A percentile compares a stretch with the other conserved stretches of the same genome.
Conservation (phyloP, 257 asterid species). For the Lycium ferocissimum region DNA sequence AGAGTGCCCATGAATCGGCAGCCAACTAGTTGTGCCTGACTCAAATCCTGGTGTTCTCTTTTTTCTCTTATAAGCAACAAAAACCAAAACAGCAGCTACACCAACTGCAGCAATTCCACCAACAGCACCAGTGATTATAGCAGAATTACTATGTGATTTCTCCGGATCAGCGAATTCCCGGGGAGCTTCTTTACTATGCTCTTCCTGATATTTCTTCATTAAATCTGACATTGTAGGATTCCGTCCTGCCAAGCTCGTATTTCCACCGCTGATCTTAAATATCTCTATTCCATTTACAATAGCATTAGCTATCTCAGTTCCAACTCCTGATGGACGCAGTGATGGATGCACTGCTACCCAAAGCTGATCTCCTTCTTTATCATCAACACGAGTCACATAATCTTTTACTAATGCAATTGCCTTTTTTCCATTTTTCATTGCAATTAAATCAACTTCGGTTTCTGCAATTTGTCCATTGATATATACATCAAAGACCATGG, state of each 20-base stretch:
- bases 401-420: conserved; percentile 59
- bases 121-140: conserved; percentile 69
- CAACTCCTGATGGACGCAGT: neutral
- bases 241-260: conserved; percentile 71
- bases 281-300: conserved; percentile 85
- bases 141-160: conserved; percentile 30
- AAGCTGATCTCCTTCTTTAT: conserved; percentile 43
- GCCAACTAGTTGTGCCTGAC: conserved; percentile 60
- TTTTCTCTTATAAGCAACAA: conserved; percentile 56
- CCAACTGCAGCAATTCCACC: conserved; percentile 84
- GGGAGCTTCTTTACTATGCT: conserved; percentile 30
- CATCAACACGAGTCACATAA: conserved; percentile 53
- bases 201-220: conserved; percentile 64
- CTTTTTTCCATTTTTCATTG: conserved; percentile 28
- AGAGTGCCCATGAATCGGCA: conserved; percentile 77
- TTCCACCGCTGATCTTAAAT: conserved; percentile 69
- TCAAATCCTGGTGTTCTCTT: conserved; percentile 46
- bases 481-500: conserved; percentile 63
- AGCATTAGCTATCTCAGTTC: conserved; percentile 54
- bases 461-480: conserved; percentile 73
- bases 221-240: conserved; percentile 77
- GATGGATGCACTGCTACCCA: conserved; percentile 68
- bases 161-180: conserved; percentile 32
- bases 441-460: conserved; percentile 48
- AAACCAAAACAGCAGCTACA: conserved; percentile 62